Evolutionary conservation across 2,329 filamentous ascomycete species (phyloP), one percentile per base, ranked within the genome.

Genomic region (Dothiorella sarmentorum): DNA sequence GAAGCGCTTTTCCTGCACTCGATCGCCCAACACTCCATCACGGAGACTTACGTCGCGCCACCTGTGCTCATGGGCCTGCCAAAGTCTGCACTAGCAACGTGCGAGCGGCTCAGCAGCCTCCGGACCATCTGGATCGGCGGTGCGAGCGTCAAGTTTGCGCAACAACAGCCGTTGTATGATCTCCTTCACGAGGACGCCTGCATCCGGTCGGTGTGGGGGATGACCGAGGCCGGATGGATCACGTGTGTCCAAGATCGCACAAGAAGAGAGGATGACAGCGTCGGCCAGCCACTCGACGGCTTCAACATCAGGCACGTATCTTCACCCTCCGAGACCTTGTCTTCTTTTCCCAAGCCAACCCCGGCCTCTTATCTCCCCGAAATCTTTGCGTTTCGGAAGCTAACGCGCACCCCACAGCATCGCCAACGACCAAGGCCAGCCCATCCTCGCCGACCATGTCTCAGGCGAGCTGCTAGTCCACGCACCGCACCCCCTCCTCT

Each of bases 161-260:
- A 53, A 20, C 44, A 56, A 18, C 35, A 42, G n/a, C 73, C 78
- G 2, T 72, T 83, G 9, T 70, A 75, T 31, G 63, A 65, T 5
- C 66, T 78, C 20, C 74, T 82, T 37, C 65, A 73, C 24, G 62
- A 63, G 1, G 67, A 74, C 29, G 76, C 78, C 0, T 69, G 71
- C 17, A 72, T 81, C 13, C 71, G 71, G 9, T 78, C 80, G 60
- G 73, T 81, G 35, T 84, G 78, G 75, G 81, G 82, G 1, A 82
- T 82, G 76, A 83, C 81, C 0, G 82, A 84, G 61, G 66, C 67
- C 2, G 67, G 73, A 67, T 63, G 81, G 81, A 58, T 74, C 69
- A 63, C 72, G 63, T 38, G 31, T 26, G 44, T 49, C 10, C 53
- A 47, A 20, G 59, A 57, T 38, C 27, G 38, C 35, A 35, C 37